phyloP scores from a whole-genome alignment of 2,329 filamentous ascomycete species.

The Epichloe elymi region DNA sequence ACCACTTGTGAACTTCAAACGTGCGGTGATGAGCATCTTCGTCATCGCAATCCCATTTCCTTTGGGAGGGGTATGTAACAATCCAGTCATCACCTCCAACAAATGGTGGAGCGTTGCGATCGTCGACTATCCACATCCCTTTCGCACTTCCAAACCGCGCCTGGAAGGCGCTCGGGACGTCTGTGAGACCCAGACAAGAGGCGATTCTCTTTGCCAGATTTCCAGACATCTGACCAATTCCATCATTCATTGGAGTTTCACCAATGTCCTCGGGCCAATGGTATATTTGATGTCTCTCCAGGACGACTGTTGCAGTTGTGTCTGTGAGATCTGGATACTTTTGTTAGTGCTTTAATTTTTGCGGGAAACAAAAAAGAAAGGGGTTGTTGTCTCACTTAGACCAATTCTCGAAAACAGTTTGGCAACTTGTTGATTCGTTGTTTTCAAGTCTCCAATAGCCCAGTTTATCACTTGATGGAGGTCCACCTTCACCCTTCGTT shows the following conservation, averaged over 20 bases:
- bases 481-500: constrained; percentile 20
- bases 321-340: constrained; percentile 35
- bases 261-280: constrained; percentile 23
- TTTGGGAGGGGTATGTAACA: constrained; percentile 50
- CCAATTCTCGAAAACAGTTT: constrained; percentile 47
- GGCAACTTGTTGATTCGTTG: constrained; percentile 30
- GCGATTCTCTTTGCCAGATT: constrained; percentile 42
- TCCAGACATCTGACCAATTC: constrained; percentile 52
- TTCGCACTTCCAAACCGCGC: constrained; percentile 61
- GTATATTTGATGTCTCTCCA: constrained; percentile 34
- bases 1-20: constrained; percentile 45
- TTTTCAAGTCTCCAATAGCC: constrained; percentile 34
- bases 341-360: constrained; percentile 1
- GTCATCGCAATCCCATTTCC: constrained; percentile 49
- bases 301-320: constrained; percentile 31
- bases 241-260: constrained; percentile 47
- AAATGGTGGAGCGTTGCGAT: constrained; percentile 13
- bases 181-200: constrained; percentile 32
- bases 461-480: constrained; percentile 34
- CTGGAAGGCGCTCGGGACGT: constrained; percentile 53
- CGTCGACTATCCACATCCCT: constrained; percentile 56
- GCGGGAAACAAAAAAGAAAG: background rate
- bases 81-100: constrained; percentile 45
- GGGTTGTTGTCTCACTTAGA: constrained; percentile 27
- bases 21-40: constrained; percentile 39